These are phyloP conservation scores for Gillenia trifoliata DNA, from an alignment of 306 rosid genomes.

Conservation along the genomic window DNA sequence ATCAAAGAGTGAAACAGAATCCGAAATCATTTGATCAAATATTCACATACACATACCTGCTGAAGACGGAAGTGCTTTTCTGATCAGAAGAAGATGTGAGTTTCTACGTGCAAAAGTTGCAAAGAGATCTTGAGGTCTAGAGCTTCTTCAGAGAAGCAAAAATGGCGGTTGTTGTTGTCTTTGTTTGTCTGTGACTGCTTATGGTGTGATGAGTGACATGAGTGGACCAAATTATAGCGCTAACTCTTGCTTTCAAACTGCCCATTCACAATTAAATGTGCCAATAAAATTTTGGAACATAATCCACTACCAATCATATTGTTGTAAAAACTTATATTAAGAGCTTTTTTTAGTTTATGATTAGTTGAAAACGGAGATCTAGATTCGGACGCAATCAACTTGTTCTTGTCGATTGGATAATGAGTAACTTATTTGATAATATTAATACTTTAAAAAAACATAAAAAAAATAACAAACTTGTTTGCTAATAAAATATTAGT, in stretches of 20 bases:
- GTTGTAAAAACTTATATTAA: neutral
- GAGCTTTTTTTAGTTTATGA: neutral
- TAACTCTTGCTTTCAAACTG: slow-evolving; percentile 13
- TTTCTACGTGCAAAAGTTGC: slow-evolving; percentile 14
- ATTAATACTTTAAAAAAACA: no score
- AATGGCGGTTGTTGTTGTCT: slow-evolving; percentile 28
- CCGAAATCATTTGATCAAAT: neutral
- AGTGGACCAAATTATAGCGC: slow-evolving; percentile 66
- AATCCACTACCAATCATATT: neutral
- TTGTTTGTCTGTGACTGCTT: neutral
- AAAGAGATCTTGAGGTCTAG: slow-evolving; percentile 12
- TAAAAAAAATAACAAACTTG: no score
- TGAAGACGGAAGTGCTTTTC: neutral
- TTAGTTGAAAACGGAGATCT: neutral
- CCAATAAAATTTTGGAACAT: neutral
- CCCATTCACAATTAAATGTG: neutral
- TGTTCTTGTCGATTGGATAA: no score
- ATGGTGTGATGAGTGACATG: slow-evolving; percentile 44
- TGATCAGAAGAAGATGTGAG: neutral
- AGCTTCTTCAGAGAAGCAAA: slow-evolving; percentile 27
- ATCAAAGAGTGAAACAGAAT: neutral
- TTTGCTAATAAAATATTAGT: neutral
- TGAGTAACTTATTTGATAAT: no score
- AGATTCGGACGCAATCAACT: no score
- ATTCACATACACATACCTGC: neutral